Evolutionary conservation across 1,139 yeast species (phyloP).

Genomic region (Sugiyamaella paludigena): DNA sequence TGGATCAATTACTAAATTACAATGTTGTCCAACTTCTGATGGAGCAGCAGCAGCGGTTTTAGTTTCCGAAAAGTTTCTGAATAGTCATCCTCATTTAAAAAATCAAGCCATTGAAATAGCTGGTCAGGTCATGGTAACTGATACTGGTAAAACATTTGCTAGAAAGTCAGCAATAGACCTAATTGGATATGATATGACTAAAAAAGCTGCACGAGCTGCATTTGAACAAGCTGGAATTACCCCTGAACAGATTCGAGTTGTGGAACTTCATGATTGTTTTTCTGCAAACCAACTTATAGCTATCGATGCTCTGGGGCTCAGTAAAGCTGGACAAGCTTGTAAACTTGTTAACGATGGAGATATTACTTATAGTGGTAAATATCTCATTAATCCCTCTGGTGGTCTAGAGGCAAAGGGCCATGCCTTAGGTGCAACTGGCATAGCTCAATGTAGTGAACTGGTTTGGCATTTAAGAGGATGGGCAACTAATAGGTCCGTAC

Average conservation of each 20-base stretch:
- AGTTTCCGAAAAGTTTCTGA: slow-evolving; percentile 69
- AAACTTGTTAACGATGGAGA: slow-evolving; percentile 31
- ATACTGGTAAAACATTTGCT: slow-evolving; percentile 26
- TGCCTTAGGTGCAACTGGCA: slow-evolving; percentile 37
- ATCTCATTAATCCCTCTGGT: slow-evolving; percentile 35
- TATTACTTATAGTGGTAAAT: slow-evolving; percentile 33
- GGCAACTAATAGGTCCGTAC: slow-evolving; percentile 33
- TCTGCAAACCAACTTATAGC: slow-evolving; percentile 34
- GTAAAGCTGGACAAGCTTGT: slow-evolving; percentile 30
- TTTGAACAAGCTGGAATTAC: slow-evolving; percentile 26
- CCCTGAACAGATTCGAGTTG: slow-evolving; percentile 32
- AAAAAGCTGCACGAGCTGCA: slow-evolving; percentile 26
- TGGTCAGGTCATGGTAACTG: slow-evolving; percentile 31
- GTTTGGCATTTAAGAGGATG: slow-evolving; percentile 36
- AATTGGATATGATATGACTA: slow-evolving; percentile 32
- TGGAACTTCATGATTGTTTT: slow-evolving; percentile 36
- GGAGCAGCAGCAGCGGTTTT: slow-evolving; percentile 85
- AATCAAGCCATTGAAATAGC: slow-evolving; percentile 33
- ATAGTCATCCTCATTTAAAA: slow-evolving; percentile 39
- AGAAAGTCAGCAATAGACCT: slow-evolving; percentile 28
- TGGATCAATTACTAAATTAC: slow-evolving; percentile 31
- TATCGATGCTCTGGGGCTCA: slow-evolving; percentile 32
- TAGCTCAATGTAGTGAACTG: slow-evolving; percentile 35
- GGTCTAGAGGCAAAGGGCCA: slow-evolving; percentile 36
- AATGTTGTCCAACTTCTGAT: slow-evolving; percentile 46